These are phyloP conservation scores for Aspergillus neotritici DNA, from an alignment of 2,329 filamentous ascomycete species.

Conservation along the genomic window DNA sequence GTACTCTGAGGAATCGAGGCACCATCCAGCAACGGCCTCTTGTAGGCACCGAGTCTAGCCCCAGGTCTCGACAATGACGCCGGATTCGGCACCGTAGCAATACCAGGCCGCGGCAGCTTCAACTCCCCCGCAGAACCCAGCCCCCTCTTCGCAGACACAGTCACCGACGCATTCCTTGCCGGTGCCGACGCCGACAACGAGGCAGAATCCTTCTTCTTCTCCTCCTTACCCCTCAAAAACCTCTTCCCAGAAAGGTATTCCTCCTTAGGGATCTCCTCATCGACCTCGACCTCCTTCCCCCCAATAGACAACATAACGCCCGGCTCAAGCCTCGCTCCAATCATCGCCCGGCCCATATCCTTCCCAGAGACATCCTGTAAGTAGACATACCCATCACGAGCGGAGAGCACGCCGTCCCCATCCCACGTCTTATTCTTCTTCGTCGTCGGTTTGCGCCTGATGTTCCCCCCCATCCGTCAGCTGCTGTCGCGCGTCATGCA, in stretches of 20 bases:
- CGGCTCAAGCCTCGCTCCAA: constrained; percentile 52
- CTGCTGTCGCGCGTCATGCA: background rate
- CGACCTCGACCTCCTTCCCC: constrained; percentile 65
- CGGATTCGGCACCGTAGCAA: constrained; percentile 21
- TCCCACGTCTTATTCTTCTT: constrained; percentile 78
- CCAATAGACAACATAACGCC: constrained; percentile 58
- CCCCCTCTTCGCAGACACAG: constrained; percentile 5
- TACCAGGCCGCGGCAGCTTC: constrained; percentile 9
- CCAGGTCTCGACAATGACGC: constrained; percentile 36
- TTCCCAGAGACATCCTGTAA: constrained; percentile 59
- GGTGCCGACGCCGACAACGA: constrained; percentile 7
- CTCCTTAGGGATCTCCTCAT: constrained; percentile 55
- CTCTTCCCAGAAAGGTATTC: constrained; percentile 47
- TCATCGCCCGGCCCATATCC: constrained; percentile 55
- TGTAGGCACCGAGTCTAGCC: constrained; percentile 50
- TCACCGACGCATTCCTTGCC: constrained; percentile 1
- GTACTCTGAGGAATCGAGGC: constrained; percentile 44
- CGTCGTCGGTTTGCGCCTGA: constrained; percentile 60
- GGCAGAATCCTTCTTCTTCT: constrained; percentile 16
- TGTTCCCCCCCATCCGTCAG: constrained; percentile 7
- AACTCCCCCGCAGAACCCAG: constrained; percentile 10
- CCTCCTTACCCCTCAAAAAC: constrained; percentile 21
- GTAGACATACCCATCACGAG: constrained; percentile 53
- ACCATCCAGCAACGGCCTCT: constrained; percentile 54
- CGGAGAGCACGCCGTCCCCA: constrained; percentile 60